phyloP scores from a whole-genome alignment of 805 yeast species.

The Hanseniaspora hatyaiensis region DNA sequence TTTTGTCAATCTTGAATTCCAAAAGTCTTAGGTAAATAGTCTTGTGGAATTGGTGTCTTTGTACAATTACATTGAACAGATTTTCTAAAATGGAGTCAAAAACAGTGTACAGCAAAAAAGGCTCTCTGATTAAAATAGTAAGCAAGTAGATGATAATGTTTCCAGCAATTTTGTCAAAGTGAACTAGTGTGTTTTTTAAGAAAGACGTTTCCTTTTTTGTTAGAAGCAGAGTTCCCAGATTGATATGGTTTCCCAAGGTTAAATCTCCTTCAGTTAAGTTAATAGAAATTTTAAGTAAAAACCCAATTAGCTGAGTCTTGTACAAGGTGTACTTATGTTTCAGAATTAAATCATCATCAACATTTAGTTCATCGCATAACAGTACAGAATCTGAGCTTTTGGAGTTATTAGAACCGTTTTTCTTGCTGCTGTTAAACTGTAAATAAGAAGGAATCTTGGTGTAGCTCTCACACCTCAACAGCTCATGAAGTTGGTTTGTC shows the following conservation, averaged over 20 bases:
- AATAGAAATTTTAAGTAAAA: slow-evolving; percentile 6
- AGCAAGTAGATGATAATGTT: slow-evolving; percentile 10
- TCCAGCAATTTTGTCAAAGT: slow-evolving; percentile 12
- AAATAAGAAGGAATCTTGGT: slow-evolving; percentile 3
- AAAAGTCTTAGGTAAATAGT: slow-evolving; percentile 50
- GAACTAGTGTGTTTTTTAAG: not conserved
- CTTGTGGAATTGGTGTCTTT: slow-evolving; percentile 48
- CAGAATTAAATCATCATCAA: slow-evolving; percentile 7
- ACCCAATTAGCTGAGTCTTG: slow-evolving; percentile 2
- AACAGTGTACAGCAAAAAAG: slow-evolving; percentile 41
- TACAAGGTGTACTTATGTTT: slow-evolving; percentile 5
- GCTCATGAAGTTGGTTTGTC: slow-evolving; percentile 10
- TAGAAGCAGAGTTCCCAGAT: slow-evolving; percentile 8
- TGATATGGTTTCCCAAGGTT: slow-evolving; percentile 8
- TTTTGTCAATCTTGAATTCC: slow-evolving; percentile 48
- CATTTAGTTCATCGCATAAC: slow-evolving; percentile 12
- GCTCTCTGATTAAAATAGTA: slow-evolving; percentile 34
- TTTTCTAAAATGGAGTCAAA: slow-evolving; percentile 44
- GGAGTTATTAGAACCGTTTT: not conserved
- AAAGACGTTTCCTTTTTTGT: slow-evolving; percentile 5
- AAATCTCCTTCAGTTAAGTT: slow-evolving; percentile 13
- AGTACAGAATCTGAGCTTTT: not conserved
- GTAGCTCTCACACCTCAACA: slow-evolving; percentile 10
- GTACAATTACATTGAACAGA: slow-evolving; percentile 17
- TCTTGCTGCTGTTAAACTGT: slow-evolving; percentile 1